phyloP scores from a whole-genome alignment of 192 early-diverging fungal genomes.

The Jimgerdemannia lactiflua region DNA sequence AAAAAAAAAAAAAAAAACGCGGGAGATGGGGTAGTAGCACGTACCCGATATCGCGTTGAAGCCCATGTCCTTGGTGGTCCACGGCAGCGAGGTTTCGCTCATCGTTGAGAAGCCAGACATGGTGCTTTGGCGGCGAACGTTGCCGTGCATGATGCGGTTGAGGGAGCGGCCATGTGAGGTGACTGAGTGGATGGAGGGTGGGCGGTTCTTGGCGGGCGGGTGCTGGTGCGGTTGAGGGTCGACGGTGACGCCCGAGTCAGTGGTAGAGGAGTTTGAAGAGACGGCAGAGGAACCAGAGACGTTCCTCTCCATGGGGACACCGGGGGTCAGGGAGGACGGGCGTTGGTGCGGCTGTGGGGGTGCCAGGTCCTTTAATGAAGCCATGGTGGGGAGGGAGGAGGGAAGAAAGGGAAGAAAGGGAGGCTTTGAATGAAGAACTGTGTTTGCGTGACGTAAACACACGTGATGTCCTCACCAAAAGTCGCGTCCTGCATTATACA shows the following conservation, averaged over 20 bases:
- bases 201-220: conserved; percentile 1
- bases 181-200: conserved; percentile 24
- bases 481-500: too few species aligned
- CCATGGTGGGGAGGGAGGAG: background rate
- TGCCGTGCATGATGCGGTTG: conserved; percentile 15
- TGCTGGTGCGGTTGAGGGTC: background rate
- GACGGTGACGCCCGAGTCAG: background rate
- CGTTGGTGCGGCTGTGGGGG: background rate
- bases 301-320: background rate
- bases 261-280: background rate
- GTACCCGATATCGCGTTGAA: conserved; percentile 69
- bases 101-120: conserved; percentile 47
- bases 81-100: conserved; percentile 50
- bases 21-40: background rate
- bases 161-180: conserved; percentile 18
- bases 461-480: too few species aligned
- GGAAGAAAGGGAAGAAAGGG: too few species aligned
- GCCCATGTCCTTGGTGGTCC: conserved; percentile 74
- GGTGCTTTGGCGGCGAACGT: conserved; percentile 39
- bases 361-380: background rate
- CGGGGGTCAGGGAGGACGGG: too few species aligned
- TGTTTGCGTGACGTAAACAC: too few species aligned
- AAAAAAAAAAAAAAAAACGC: too few species aligned
- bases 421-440: too few species aligned
- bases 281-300: background rate